phyloP scores from a whole-genome alignment of 768 basidiomycete genomes.

The Thelephora ganbajun region DNA sequence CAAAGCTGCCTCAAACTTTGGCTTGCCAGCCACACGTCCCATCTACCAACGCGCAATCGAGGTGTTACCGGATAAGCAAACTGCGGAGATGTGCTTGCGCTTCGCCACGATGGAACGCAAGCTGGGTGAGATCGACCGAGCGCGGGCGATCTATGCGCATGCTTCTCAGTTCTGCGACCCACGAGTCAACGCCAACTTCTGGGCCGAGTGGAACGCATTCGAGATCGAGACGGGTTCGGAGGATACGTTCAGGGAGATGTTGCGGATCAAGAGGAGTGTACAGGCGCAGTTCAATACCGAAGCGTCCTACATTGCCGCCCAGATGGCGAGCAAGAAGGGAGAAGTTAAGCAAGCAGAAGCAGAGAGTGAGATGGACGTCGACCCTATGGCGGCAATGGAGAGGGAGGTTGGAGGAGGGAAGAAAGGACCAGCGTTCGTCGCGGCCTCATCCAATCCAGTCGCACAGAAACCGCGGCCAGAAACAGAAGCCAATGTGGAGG shows the following conservation, averaged over 20 bases:
- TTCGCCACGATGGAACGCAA: conserved; percentile 95
- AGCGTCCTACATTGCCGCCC: conserved; percentile 83
- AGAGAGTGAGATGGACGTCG: conserved; percentile 25
- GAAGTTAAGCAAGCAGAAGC: conserved; percentile 24
- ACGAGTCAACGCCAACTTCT: conserved; percentile 81
- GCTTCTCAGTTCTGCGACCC: conserved; percentile 99
- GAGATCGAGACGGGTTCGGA: conserved; percentile 98
- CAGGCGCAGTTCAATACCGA: conserved; percentile 99
- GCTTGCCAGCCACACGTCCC: conserved; percentile 87
- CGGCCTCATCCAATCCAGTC: conserved; percentile 45
- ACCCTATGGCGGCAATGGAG: conserved; percentile 85
- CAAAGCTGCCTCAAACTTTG: conserved; percentile 91
- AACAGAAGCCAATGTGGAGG: conserved; percentile 51
- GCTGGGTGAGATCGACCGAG: conserved; percentile 96
- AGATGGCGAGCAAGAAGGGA: conserved; percentile 43
- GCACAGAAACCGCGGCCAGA: conserved; percentile 15
- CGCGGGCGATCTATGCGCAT: conserved; percentile 91
- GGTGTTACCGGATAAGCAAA: conserved; percentile 83
- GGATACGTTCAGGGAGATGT: conserved; percentile 93
- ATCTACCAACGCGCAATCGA: conserved; percentile 96
- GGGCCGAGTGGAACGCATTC: conserved; percentile 94
- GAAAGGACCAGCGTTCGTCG: conserved; percentile 59
- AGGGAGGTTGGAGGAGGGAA: conserved; percentile 40
- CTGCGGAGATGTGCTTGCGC: conserved; percentile 94
- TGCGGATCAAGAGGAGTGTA: conserved; percentile 93